A percentile compares a stretch with the other conserved stretches of the same genome.
phyloP scores from a whole-genome alignment of 345 rosid species.

The Brassica cretica region DNA sequence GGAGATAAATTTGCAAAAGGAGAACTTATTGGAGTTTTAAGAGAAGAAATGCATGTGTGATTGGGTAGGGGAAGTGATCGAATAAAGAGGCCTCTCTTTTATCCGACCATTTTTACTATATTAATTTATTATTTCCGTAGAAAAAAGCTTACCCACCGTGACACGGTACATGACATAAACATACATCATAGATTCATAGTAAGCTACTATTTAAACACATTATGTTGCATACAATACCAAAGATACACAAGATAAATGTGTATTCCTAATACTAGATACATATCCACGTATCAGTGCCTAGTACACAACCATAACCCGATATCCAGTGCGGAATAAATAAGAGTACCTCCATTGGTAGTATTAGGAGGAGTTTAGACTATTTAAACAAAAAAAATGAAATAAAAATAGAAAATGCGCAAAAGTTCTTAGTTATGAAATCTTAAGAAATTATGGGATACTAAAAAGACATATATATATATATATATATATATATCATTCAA shows the following conservation, averaged over 20 bases:
- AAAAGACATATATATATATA: no score
- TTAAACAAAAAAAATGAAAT: no score
- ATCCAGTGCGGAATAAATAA: no score
- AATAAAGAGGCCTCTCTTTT: not conserved
- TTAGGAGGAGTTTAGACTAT: no score
- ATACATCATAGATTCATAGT: not conserved
- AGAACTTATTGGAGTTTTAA: constrained; percentile 1
- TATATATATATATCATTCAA: no score
- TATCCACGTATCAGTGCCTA: not conserved
- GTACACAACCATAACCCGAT: not conserved
- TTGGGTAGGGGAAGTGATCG: not conserved
- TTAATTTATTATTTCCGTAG: not conserved
- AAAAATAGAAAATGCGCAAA: no score
- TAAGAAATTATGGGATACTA: no score
- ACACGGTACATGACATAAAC: not conserved
- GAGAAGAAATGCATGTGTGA: not conserved
- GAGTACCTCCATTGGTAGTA: no score
- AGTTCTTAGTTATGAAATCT: no score
- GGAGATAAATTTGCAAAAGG: constrained; percentile 35
- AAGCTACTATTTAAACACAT: constrained; percentile 8
- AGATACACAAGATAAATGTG: not conserved
- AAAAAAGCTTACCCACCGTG: not conserved
- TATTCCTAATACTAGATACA: not conserved
- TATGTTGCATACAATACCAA: not conserved
- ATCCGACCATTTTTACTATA: not conserved